Base-by-base conservation (phyloP, 805 yeast species). In the Priceomyces haplophilus region DNA sequence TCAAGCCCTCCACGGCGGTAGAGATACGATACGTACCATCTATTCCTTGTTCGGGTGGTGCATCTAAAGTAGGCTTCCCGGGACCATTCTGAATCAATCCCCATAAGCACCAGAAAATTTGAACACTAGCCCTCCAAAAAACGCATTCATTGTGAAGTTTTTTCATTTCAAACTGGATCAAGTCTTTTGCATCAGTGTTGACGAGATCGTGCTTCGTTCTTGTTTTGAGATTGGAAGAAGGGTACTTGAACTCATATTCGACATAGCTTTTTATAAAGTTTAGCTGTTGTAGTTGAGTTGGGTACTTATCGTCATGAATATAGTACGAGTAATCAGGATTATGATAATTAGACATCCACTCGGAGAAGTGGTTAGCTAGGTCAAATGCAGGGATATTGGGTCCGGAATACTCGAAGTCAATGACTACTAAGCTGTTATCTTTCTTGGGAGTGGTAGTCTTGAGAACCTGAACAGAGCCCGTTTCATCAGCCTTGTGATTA, bases 291-390 rank as follows among this genome's bases (percentile, higher is more conserved):
- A 80, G 79, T 46, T 71, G 68, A 11, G 71, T 67, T 7, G 99
- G 99, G 62, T 76, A 93, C 30, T 67, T 64, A 10, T 73, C 65
- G 25, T 65, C 69, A 52, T 77, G 72, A n/a, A 85, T 67, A 43
- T 64, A 76, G 59, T 84, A 79, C 12, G 72, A 64, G 37, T 51
- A 47, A 15, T 72, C 67, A 1, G 82, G 77, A 51, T 80, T 78
- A 56, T 84, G 87, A 59, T 91, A 93, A 67, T 93, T 88, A 38
- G 88, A 77, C 97, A 90, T 93, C 99, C 99, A 91, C 67, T 91
- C 99, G 50, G 86, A 78, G 52, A 93, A 86, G 67, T 93, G 99
- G 61, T 93, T 90, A 11, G 90, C 90, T 43, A 93, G 78, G 60
- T 93, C 99, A 59, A 74, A 88, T 2, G 95, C 96, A 1, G 96